Evolutionary conservation across 495 filamentous ascomycete genomes (phyloP), one percentile per base, ranked within the genome.

Genomic region (Penicillium simplicissimum): DNA sequence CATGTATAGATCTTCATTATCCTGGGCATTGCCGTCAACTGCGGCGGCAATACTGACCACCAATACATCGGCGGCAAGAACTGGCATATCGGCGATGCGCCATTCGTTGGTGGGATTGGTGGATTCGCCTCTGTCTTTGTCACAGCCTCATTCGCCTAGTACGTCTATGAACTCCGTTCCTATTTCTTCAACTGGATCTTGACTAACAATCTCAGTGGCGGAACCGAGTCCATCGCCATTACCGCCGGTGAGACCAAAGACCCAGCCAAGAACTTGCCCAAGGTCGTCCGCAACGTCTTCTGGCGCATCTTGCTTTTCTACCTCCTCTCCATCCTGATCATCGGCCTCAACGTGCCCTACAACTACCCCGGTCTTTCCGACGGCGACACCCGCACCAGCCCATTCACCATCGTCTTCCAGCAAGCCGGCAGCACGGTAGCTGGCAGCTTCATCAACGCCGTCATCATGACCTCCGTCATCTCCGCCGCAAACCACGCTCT

Each of bases 141-240:
- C 15, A 82, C 79, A 0, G 81, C 81, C 35, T 79, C 81, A 8
- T 82, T 82, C 59, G 76, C 80, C 45, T 81, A 70, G 77, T 81
- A 72, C 8, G 77, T 66, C 8, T 8, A 33, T 14, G 11, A 42
- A 15, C 28, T 28, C n/a, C n/a, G n/a, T 8, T 17, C 11, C 19
- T 14, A n/a, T 21, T 9, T 31, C 19, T n/a, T 37, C 1, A 10
- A 11, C 17, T 0, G 1, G n/a, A 47, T 47, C 0, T 31, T 59
- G 52, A 66, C 57, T n/a, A 43, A 19, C 45, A 15, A 28, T 19
- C 25, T n/a, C 58, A 79, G 74, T 62, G 83, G 81, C 33, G 83
- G 83, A 33, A 84, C 82, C 17, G 83, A 85, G 63, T 82, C 79
- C 17, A 83, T 85, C 58, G 82, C 82, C 43, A 79, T 85, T 48